phyloP scores from a whole-genome alignment of 2,329 filamentous ascomycete genomes.

The Torrubiella hemipterigena region DNA sequence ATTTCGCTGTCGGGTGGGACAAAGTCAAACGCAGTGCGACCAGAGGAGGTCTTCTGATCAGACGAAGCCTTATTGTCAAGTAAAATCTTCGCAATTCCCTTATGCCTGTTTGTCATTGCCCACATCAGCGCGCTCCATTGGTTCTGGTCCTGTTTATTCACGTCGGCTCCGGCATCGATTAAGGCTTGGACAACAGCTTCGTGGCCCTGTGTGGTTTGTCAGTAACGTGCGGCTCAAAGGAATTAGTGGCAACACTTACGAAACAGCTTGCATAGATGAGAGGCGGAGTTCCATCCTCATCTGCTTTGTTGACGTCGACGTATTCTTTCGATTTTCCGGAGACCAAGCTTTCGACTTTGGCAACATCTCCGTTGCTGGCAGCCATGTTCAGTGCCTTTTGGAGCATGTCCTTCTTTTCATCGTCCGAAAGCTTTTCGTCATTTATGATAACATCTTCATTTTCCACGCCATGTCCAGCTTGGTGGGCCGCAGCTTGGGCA shows the following conservation, averaged over 20 bases:
- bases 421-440: constrained; percentile 59
- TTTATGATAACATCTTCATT: constrained; percentile 70
- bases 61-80: constrained; percentile 92
- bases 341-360: constrained; percentile 66
- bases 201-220: constrained; percentile 54
- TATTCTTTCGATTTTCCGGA: constrained; percentile 60
- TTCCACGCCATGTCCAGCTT: constrained; percentile 58
- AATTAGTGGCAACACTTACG: constrained; percentile 37
- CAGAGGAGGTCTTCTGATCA: constrained; percentile 87
- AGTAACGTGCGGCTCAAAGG: constrained; percentile 7
- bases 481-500: constrained; percentile 70
- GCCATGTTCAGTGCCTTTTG: constrained; percentile 91
- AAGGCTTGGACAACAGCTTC: constrained; percentile 76
- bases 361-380: constrained; percentile 87
- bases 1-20: constrained; percentile 92
- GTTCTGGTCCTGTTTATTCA: constrained; percentile 90
- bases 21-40: constrained; percentile 91
- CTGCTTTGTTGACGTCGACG: constrained; percentile 75
- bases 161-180: constrained; percentile 73
- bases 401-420: constrained; percentile 68
- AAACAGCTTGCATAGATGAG: constrained; percentile 98
- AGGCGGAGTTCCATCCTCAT: constrained; percentile 92
- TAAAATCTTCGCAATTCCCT: constrained; percentile 84
- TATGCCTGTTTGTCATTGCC: constrained; percentile 98
- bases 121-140: constrained; percentile 98